These are phyloP conservation scores for Talaromyces sp. DNA, from an alignment of 2,329 filamentous ascomycete species.

Conservation along the genomic window DNA sequence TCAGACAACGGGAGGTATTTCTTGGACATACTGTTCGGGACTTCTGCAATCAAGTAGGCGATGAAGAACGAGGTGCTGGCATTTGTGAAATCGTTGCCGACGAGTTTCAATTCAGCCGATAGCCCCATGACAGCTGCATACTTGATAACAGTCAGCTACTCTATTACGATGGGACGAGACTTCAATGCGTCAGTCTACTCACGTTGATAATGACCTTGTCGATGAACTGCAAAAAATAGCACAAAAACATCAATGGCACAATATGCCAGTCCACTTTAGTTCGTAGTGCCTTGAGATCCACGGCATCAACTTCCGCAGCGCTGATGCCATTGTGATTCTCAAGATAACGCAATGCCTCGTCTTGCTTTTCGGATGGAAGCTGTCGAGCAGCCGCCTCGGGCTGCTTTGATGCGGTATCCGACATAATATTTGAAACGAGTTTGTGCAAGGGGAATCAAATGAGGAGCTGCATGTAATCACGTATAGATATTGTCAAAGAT, in stretches of 20 bases:
- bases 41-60: constrained; percentile 56
- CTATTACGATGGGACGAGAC: background rate
- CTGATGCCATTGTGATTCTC: constrained; percentile 30
- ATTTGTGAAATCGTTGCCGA: constrained; percentile 61
- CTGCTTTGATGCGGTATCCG: background rate
- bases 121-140: constrained; percentile 67
- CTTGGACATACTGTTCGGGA: constrained; percentile 52
- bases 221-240: constrained; percentile 62
- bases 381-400: constrained; percentile 1
- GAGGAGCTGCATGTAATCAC: background rate
- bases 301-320: constrained; percentile 21
- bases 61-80: constrained; percentile 62
- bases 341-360: constrained; percentile 37
- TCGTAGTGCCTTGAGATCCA: constrained; percentile 48
- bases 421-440: background rate
- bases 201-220: constrained; percentile 64
- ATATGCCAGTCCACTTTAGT: constrained; percentile 59
- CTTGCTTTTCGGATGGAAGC: constrained; percentile 20
- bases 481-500: background rate
- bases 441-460: background rate
- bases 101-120: constrained; percentile 51
- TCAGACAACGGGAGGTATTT: background rate
- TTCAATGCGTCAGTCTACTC: background rate
- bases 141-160: constrained; percentile 37
- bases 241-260: constrained; percentile 59